phyloP scores from a whole-genome alignment of 2,329 filamentous ascomycete genomes.

The Diaporthe humulicola region DNA sequence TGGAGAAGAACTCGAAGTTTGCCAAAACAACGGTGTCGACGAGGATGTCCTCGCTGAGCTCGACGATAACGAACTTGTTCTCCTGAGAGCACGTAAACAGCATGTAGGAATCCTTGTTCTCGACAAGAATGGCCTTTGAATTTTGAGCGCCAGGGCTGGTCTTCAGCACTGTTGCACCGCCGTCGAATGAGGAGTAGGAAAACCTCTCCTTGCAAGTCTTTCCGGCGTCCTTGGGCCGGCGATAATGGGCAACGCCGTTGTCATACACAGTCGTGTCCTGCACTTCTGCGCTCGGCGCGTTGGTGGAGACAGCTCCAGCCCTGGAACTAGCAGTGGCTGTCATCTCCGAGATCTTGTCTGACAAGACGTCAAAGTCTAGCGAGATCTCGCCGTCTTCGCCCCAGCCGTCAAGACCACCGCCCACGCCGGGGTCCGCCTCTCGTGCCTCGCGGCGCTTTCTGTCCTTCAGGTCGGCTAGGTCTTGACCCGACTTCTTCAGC shows the following conservation, averaged over 20 bases:
- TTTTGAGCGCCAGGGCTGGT: conserved; percentile 90
- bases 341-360: conserved; percentile 60
- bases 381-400: conserved; percentile 91
- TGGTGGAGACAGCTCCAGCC: conserved; percentile 38
- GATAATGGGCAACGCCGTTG: conserved; percentile 64
- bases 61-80: conserved; percentile 95
- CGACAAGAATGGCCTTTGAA: conserved; percentile 87
- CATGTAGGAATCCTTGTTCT: conserved; percentile 99
- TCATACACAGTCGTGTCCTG: conserved; percentile 61
- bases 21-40: conserved; percentile 97
- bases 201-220: conserved; percentile 98
- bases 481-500: conserved; percentile 85
- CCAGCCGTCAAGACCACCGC: conserved; percentile 80
- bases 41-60: conserved; percentile 87
- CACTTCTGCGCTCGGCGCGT: conserved; percentile 43
- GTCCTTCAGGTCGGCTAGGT: conserved; percentile 74
- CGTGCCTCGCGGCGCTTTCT: conserved; percentile 67
- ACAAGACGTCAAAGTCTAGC: conserved; percentile 65
- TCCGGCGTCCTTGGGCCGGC: conserved; percentile 90
- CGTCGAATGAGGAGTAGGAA: conserved; percentile 98
- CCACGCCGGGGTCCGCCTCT: conserved; percentile 63
- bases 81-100: conserved; percentile 87
- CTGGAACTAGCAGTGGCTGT: conserved; percentile 47
- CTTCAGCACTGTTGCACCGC: conserved; percentile 92
- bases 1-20: conserved; percentile 99